Evolutionary conservation across 768 basidiomycete species (phyloP).

Genomic region (Amanita pallidorosea): DNA sequence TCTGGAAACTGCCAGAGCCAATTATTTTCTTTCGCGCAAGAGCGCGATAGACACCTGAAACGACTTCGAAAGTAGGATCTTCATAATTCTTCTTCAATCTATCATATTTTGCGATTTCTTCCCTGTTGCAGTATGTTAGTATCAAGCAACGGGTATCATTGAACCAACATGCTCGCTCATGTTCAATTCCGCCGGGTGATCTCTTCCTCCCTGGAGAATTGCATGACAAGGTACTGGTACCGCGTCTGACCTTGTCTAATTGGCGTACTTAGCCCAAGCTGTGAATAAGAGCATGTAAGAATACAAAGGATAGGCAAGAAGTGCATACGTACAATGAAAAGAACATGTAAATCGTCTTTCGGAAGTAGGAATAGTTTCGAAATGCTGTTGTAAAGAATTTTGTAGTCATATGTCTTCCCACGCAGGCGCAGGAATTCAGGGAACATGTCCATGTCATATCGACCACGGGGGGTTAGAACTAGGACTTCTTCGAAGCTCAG

Average conservation of each 20-base stretch:
- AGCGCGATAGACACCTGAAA: slow-evolving; percentile 87
- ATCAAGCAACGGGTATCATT: background rate
- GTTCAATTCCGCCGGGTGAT: slow-evolving; percentile 92
- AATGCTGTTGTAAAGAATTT: slow-evolving; percentile 85
- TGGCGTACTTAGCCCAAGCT: slow-evolving; percentile 87
- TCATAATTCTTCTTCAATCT: slow-evolving; percentile 90
- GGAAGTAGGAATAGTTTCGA: slow-evolving; percentile 86
- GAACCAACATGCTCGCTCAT: slow-evolving; percentile 65
- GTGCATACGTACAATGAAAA: slow-evolving; percentile 72
- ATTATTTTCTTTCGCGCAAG: slow-evolving; percentile 87
- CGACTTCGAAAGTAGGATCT: slow-evolving; percentile 90
- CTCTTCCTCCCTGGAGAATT: slow-evolving; percentile 95
- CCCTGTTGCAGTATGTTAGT: slow-evolving; percentile 28
- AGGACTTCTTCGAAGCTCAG: slow-evolving; percentile 93
- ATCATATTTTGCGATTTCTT: slow-evolving; percentile 69
- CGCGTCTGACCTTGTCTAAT: slow-evolving; percentile 97
- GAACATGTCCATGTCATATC: slow-evolving; percentile 98
- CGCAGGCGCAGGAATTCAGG: slow-evolving; percentile 86
- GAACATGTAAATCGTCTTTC: slow-evolving; percentile 91
- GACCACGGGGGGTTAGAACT: slow-evolving; percentile 90
- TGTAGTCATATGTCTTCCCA: slow-evolving; percentile 99
- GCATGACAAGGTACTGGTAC: slow-evolving; percentile 97
- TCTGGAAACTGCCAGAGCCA: slow-evolving; percentile 78
- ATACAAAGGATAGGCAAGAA: background rate
- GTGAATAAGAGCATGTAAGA: slow-evolving; percentile 5